phyloP scores from a whole-genome alignment of 1,284 basidiomycete genomes.

The Austroboletus niveus region DNA sequence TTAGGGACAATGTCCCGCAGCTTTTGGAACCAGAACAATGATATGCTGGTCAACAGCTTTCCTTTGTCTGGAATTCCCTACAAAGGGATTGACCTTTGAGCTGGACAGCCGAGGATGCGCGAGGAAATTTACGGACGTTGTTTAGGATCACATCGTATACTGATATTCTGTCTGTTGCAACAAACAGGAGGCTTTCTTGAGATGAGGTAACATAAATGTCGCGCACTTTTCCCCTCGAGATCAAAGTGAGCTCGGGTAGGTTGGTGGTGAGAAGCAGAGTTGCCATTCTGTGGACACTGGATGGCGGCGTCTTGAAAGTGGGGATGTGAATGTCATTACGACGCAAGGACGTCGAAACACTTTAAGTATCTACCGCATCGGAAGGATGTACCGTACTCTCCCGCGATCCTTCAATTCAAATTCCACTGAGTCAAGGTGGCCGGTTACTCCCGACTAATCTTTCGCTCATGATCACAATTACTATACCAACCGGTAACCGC shows the following conservation, averaged over 20 bases:
- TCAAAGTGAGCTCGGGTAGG: conserved; percentile 55
- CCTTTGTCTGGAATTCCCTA: conserved; percentile 96
- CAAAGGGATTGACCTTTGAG: conserved; percentile 2
- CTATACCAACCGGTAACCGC: no score
- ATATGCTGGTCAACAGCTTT: conserved; percentile 85
- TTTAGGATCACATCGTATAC: conserved; percentile 95
- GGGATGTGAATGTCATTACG: neutral
- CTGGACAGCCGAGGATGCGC: neutral
- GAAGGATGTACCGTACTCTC: conserved; percentile 3
- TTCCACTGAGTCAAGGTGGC: no score
- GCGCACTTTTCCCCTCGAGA: conserved; percentile 90
- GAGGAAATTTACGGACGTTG: conserved; percentile 59
- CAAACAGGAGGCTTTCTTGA: conserved; percentile 79
- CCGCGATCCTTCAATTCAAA: no score
- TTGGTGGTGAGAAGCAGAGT: conserved; percentile 50
- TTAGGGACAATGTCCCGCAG: conserved; percentile 79
- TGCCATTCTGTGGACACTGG: conserved; percentile 15
- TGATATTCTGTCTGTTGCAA: conserved; percentile 94
- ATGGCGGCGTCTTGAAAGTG: neutral
- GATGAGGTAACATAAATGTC: conserved; percentile 83
- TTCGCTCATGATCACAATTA: conserved; percentile 9
- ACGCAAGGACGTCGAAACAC: neutral
- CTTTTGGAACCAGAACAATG: conserved; percentile 94
- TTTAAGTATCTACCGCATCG: conserved; percentile 10
- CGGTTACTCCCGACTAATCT: no score